A percentile compares a stretch with the other conserved stretches of the same genome.
These are phyloP conservation scores for Tremella mesenterica DNA, from an alignment of 768 basidiomycete genomes.

Conservation along the genomic window DNA sequence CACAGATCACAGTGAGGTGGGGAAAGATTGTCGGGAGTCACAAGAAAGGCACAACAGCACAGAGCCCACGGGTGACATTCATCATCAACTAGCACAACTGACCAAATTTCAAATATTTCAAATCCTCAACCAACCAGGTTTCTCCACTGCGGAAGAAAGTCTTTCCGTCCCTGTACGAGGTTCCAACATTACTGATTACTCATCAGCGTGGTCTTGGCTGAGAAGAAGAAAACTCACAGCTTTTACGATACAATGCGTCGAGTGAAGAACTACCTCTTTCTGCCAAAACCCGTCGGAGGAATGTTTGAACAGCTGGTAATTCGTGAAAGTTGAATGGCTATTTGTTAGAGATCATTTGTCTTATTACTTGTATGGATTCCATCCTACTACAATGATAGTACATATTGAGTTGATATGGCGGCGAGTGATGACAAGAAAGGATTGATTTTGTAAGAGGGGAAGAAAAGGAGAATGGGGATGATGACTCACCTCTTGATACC, in stretches of 20 bases:
- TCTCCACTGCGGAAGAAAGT: slow-evolving; percentile 29
- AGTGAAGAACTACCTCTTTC: slow-evolving; percentile 40
- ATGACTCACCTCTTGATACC: slow-evolving; percentile 38
- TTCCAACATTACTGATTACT: slow-evolving; percentile 37
- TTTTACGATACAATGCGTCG: slow-evolving; percentile 40
- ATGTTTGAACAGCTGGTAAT: slow-evolving; percentile 71
- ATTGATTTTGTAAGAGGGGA: too few species aligned
- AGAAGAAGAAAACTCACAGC: slow-evolving; percentile 25
- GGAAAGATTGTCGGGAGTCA: too few species aligned
- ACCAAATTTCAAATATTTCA: background rate
- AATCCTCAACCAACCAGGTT: slow-evolving; percentile 37
- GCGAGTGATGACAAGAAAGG: too few species aligned
- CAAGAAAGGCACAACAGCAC: too few species aligned
- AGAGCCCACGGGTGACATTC: background rate
- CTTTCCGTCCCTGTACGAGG: slow-evolving; percentile 36
- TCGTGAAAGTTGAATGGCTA: slow-evolving; percentile 62
- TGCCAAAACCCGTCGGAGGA: slow-evolving; percentile 30
- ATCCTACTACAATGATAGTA: too few species aligned
- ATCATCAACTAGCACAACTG: background rate
- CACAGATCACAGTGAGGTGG: too few species aligned
- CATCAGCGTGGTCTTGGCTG: background rate
- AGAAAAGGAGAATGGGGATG: too few species aligned
- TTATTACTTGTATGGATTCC: too few species aligned
- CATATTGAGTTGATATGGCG: too few species aligned
- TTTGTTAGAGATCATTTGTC: background rate